Percentiles rank a stretch among this genome's conserved stretches.
phyloP scores from a whole-genome alignment of 2,329 filamentous ascomycete species.

The Arthroderma uncinatum region DNA sequence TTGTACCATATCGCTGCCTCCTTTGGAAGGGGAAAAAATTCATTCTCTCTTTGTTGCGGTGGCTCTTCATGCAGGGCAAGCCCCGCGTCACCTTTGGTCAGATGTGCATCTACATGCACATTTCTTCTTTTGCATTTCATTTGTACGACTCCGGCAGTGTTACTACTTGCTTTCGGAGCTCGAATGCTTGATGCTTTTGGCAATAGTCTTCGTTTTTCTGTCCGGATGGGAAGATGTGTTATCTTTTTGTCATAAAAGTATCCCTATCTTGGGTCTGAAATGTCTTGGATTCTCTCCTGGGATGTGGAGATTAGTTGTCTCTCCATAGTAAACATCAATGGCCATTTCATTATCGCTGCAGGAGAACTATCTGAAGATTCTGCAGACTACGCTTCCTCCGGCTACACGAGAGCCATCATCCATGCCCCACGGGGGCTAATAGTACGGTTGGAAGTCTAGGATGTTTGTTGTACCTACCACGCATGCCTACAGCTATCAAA shows the following conservation, averaged over 20 bases:
- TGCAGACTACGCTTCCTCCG: not conserved
- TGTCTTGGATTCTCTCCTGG: not conserved
- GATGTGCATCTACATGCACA: constrained; percentile 1
- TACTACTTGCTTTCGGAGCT: not conserved
- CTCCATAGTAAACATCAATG: not conserved
- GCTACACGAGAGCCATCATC: not conserved
- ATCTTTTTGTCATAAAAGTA: not conserved
- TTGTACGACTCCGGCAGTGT: not conserved
- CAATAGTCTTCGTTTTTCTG: not conserved
- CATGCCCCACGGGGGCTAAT: not conserved
- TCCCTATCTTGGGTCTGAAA: not conserved
- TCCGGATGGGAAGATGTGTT: not conserved
- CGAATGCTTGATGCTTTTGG: not conserved
- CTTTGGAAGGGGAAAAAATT: not conserved
- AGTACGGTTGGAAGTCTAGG: not conserved
- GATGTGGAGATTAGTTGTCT: not conserved
- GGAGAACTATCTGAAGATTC: not conserved
- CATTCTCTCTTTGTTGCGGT: not conserved
- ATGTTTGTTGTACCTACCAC: not conserved
- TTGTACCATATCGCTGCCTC: not conserved
- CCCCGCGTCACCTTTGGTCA: constrained; percentile 2
- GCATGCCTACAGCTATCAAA: not conserved
- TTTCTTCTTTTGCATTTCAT: not conserved
- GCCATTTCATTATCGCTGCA: not conserved
- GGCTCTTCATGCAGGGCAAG: constrained; percentile 3